phyloP scores from a whole-genome alignment of 306 rosid species.

The Casuarina cunninghamiana region DNA sequence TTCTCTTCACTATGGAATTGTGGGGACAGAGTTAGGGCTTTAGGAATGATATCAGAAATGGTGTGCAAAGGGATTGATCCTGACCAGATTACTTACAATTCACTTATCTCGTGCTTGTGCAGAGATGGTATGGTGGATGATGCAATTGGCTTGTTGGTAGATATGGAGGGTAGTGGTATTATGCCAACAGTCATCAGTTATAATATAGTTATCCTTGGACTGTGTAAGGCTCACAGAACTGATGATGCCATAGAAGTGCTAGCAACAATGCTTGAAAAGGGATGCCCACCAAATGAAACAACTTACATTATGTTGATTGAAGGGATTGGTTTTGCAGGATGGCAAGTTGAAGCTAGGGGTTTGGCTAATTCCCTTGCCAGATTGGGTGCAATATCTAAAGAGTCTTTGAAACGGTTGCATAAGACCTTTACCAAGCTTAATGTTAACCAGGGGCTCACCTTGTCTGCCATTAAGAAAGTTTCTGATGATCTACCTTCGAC shows the following conservation, averaged over 20 bases:
- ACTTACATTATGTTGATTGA: slow-evolving; percentile 61
- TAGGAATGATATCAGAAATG: slow-evolving; percentile 72
- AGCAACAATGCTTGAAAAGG: slow-evolving; percentile 60
- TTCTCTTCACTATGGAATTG: slow-evolving; percentile 73
- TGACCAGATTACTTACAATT: slow-evolving; percentile 72
- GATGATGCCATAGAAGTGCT: slow-evolving; percentile 67
- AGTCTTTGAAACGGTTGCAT: slow-evolving; percentile 57
- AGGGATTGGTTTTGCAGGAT: slow-evolving; percentile 84
- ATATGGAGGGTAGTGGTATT: slow-evolving; percentile 56
- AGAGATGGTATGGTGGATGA: slow-evolving; percentile 83
- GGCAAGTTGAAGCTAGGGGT: slow-evolving; percentile 71
- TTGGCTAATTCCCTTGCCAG: slow-evolving; percentile 58
- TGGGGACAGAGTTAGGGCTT: slow-evolving; percentile 65
- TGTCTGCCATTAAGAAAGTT: slow-evolving; percentile 48
- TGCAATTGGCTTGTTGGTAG: slow-evolving; percentile 76
- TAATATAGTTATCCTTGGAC: slow-evolving; percentile 72
- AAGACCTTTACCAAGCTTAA: slow-evolving; percentile 67
- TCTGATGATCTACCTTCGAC: slow-evolving; percentile 13
- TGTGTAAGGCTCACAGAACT: slow-evolving; percentile 65
- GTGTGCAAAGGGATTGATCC: slow-evolving; percentile 57
- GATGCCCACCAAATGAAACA: slow-evolving; percentile 70
- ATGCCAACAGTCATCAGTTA: slow-evolving; percentile 65
- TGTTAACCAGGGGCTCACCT: slow-evolving; percentile 56
- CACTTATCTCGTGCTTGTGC: slow-evolving; percentile 79
- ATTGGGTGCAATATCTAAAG: slow-evolving; percentile 50